Base-by-base conservation (phyloP, 345 rosid genomes). In the Erysimum cheiranthoides region DNA sequence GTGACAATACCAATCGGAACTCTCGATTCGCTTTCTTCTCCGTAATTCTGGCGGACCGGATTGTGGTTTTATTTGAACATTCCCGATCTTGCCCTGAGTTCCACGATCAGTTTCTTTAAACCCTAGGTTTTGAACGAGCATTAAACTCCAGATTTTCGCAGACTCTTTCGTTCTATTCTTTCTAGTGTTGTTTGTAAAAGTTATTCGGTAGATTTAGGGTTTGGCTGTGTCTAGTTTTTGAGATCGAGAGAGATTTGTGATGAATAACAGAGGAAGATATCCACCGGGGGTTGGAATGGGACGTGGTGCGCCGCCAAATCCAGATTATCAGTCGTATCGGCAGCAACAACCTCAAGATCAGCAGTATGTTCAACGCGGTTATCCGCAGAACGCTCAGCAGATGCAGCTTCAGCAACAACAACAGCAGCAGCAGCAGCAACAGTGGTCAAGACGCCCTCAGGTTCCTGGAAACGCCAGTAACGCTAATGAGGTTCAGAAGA, bases 261-360 rank as follows among this genome's bases (percentile, higher is more conserved):
- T 88, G 95, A 88, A 88, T 78, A 73, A 54, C 82, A 87, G 97
- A 88, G 93, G 87, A 68, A 84, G 95, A 65, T 89, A 91, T 85
- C 93, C 86, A 10, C 92, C 94, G 27, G 96, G 86, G 34, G 83
- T 86, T 51, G 90, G 92, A 17, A 75, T 66, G 12, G 90, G 89
- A 27, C 87, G 96, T 36, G 92, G 93, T 39, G 84, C 84, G 80
- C 58, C 83, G 13, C 86, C 82, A 31, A 87, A 83, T 84, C 91
- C 82, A 40, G 75, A 78, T 8, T 81, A 66, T 21, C 88, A 86
- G 77, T 62, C 81, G 5, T 76, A 83, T 71, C 57, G 67, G 16
- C 83, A 83, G 56, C 87, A 85, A 47, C 85, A 77, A 68, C 81
- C 80, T 70, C 84, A 72, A 74, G 82, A 78, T 14, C 89, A 84